Evolutionary conservation across 2,329 filamentous ascomycete species (phyloP).

Genomic region (Diaporthe sp.): DNA sequence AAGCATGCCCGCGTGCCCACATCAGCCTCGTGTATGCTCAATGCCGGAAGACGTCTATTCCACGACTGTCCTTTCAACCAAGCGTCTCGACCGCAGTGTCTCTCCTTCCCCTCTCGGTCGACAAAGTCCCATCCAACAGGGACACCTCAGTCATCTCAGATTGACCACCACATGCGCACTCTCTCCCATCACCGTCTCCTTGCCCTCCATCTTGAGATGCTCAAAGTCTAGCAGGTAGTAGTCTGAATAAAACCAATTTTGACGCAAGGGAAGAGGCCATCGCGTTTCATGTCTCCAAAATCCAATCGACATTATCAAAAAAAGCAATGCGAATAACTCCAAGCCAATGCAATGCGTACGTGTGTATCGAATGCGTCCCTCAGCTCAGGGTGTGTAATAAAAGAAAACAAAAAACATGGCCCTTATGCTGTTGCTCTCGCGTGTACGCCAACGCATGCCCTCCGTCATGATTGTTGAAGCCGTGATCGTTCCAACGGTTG

Average conservation of each 20-base stretch:
- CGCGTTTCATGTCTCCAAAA: background rate
- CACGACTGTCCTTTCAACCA: background rate
- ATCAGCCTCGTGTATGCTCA: background rate
- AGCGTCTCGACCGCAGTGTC: background rate
- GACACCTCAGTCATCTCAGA: background rate
- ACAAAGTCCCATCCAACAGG: background rate
- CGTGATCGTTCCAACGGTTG: background rate
- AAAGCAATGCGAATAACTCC: constrained; percentile 9
- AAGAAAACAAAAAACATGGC: constrained; percentile 5
- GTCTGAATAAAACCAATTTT: constrained; percentile 1
- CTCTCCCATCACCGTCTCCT: background rate
- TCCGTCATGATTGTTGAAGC: constrained; percentile 22
- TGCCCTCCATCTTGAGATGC: constrained; percentile 15
- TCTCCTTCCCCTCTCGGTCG: background rate
- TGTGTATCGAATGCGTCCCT: constrained; percentile 27
- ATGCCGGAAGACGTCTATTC: background rate
- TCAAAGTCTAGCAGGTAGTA: background rate
- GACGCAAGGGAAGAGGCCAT: background rate
- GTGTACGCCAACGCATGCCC: constrained; percentile 16
- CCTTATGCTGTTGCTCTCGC: background rate
- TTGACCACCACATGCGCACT: background rate
- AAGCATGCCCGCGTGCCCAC: background rate
- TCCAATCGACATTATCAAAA: background rate
- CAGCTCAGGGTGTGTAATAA: background rate
- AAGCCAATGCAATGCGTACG: constrained; percentile 27